phyloP scores from a whole-genome alignment of 495 filamentous ascomycete species.

The Neurospora cerealis region DNA sequence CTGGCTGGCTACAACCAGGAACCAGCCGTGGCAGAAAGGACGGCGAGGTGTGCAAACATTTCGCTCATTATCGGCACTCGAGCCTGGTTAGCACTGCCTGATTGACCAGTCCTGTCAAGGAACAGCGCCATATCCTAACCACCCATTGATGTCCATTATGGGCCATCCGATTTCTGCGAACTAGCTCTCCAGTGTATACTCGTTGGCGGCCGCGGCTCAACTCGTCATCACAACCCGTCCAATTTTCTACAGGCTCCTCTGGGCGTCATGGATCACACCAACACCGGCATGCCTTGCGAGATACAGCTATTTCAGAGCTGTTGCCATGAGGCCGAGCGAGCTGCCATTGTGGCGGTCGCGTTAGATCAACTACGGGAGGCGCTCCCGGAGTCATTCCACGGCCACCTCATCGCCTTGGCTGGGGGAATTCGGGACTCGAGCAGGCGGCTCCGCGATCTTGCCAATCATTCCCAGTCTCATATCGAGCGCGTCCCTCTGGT shows the following conservation, averaged over 20 bases:
- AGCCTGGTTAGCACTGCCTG: not conserved
- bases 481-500: constrained; percentile 34
- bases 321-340: constrained; percentile 35
- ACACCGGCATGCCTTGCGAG: constrained; percentile 9
- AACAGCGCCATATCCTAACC: not conserved
- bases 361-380: constrained; percentile 32
- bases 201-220: not conserved
- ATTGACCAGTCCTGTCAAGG: not conserved
- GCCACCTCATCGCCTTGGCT: constrained; percentile 31
- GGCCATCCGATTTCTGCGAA: not conserved
- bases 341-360: constrained; percentile 26
- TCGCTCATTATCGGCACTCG: not conserved
- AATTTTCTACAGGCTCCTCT: not conserved
- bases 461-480: constrained; percentile 42
- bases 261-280: constrained; percentile 12
- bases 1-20: not conserved
- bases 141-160: constrained; percentile 3
- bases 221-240: not conserved
- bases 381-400: constrained; percentile 30
- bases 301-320: constrained; percentile 34
- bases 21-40: not conserved
- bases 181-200: not conserved
- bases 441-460: constrained; percentile 39
- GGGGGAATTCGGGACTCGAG: constrained; percentile 32
- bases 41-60: not conserved